Evolutionary conservation across 148 eudicot genomes (phyloP).

Genomic region (Diospyros kaki): DNA sequence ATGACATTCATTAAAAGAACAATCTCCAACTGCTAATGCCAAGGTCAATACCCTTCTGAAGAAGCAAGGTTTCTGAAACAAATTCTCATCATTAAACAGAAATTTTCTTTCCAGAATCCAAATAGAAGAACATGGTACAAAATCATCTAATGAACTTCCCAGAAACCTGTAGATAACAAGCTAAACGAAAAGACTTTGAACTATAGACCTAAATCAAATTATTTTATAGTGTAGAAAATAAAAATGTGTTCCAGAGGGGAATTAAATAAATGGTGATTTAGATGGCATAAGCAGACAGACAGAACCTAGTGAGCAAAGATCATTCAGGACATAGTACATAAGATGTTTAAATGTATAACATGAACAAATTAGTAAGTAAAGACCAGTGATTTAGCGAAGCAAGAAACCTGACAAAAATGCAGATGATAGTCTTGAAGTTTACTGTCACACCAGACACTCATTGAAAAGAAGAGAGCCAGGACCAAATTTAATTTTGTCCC

Average conservation of each 20-base stretch:
- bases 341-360: not conserved
- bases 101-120: not conserved
- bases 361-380: not conserved
- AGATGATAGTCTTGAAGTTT: conserved; percentile 75
- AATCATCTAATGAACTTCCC: not conserved
- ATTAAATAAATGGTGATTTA: conserved; percentile 2
- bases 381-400: not conserved
- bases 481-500: conserved; percentile 40
- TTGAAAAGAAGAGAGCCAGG: conserved; percentile 56
- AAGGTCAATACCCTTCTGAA: conserved; percentile 59
- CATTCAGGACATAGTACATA: not conserved
- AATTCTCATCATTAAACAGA: not conserved
- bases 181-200: not conserved
- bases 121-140: not conserved
- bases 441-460: conserved; percentile 66
- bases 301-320: conserved; percentile 3
- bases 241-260: not conserved
- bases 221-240: not conserved
- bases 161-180: not conserved
- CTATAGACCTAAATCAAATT: not conserved
- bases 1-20: conserved; percentile 39
- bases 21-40: conserved; percentile 44
- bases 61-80: conserved; percentile 54
- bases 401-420: conserved; percentile 68
- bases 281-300: conserved; percentile 9